Conservation (phyloP, 352 stramenopile species). For the Pythium plurisporium region DNA sequence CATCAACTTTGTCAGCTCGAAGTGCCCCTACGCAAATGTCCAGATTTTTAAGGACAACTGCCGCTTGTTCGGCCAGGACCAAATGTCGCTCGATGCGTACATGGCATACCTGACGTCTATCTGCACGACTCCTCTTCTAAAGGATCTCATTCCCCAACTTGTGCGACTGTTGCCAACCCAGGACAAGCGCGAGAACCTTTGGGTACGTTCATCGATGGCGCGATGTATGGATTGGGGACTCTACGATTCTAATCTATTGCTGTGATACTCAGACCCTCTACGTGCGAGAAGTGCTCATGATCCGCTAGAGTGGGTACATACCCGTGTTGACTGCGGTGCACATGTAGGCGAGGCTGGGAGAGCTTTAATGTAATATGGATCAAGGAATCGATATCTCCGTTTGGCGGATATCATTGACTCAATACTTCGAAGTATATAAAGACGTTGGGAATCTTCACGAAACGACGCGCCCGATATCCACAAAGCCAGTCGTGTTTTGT, state of each 20-base stretch:
- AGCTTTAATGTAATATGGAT: too few species aligned
- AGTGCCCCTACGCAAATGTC: conserved; percentile 78
- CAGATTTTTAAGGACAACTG: conserved; percentile 88
- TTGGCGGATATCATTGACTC: too few species aligned
- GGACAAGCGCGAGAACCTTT: conserved; percentile 79
- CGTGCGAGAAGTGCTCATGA: conserved; percentile 45
- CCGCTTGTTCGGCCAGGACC: conserved; percentile 78
- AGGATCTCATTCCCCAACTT: conserved; percentile 76
- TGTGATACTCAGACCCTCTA: conserved; percentile 33
- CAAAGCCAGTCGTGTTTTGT: too few species aligned
- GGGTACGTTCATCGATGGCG: too few species aligned
- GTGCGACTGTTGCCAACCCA: conserved; percentile 79
- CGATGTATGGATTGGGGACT: too few species aligned
- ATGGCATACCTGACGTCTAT: conserved; percentile 82
- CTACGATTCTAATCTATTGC: too few species aligned
- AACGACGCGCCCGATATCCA: neutral
- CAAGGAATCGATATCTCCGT: too few species aligned
- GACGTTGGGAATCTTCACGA: neutral
- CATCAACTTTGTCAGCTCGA: conserved; percentile 69
- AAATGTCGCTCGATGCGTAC: conserved; percentile 81
- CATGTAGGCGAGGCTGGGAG: too few species aligned
- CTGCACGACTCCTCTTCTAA: conserved; percentile 61
- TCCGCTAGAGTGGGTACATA: conserved; percentile 18
- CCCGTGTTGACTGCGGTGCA: too few species aligned
- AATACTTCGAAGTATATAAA: too few species aligned